Evolutionary conservation across 1,284 basidiomycete species (phyloP), one percentile per base, ranked within the genome.

Genomic region (Boletus mariae): DNA sequence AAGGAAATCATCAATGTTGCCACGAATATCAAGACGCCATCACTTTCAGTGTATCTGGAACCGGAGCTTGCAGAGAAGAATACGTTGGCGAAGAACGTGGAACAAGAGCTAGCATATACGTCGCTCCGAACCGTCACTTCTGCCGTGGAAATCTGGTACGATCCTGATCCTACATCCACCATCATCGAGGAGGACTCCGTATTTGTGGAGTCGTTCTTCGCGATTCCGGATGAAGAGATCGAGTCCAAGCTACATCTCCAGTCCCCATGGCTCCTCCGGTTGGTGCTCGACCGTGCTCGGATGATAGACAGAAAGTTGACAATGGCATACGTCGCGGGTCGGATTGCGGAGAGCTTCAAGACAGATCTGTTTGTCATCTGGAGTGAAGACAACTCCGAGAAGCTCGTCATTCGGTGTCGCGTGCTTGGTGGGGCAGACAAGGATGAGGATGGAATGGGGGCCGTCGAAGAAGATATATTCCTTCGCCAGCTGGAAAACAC

Each of bases 351-450:
- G 71, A 94, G 86, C 62, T 98, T 99, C 77, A 94, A 96, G 68
- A 89, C 92, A 13, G 97, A 99, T 69, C 79, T 98, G 41, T 98
- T 98, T 72, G 94, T 98, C 68, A 98, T 98, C 66, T 98, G 94
- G 86, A 96, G 92, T 59, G 96, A 99, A 80, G 97, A 99, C 73
- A 98, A 98, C 73, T 92, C 95, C 3, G 93, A 97, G 71, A 96
- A 98, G 76, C 85, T 99, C 15, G 85, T 99, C 61, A 90, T 99
- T 67, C 96, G 97, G 57, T 96, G 97, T 72, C 92, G 97, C 74
- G 90, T 98, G 15, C 78, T 95, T 55, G 90, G 92, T 48, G 87
- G 90, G 46, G 82, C 83, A 29, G 94, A 96, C 66, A 96, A 98
- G 71, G 93, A 96, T 17, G 92, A 94, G 20, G 90, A 92, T 56